These are phyloP conservation scores for Rhizopogon vulgaris DNA, from an alignment of 768 basidiomycete species.

Conservation along the genomic window DNA sequence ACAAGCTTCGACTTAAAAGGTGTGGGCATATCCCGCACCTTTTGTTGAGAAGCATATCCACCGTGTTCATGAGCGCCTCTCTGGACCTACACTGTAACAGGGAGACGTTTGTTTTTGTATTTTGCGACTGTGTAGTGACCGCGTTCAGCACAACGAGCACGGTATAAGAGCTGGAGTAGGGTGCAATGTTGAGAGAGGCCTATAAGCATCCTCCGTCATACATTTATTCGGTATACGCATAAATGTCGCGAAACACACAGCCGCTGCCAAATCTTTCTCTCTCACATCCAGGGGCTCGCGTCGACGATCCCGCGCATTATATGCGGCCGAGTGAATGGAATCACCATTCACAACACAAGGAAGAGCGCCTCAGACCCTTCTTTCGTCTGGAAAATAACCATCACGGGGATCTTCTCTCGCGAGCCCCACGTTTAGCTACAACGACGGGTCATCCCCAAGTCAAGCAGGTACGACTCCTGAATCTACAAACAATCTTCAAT, in stretches of 20 bases:
- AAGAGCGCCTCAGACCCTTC: too few relatives aligned
- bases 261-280: background rate
- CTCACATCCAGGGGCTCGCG: background rate
- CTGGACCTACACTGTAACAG: constrained; percentile 1
- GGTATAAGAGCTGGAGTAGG: background rate
- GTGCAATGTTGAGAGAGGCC: too few relatives aligned
- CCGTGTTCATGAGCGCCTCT: background rate
- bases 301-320: background rate
- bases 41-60: background rate
- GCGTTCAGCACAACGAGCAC: background rate
- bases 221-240: background rate
- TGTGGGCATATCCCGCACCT: background rate
- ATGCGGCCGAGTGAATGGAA: background rate
- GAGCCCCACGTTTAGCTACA: background rate
- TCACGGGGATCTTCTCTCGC: background rate
- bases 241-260: background rate
- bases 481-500: background rate
- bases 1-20: background rate
- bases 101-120: background rate
- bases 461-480: background rate
- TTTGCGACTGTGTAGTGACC: background rate
- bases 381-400: too few relatives aligned
- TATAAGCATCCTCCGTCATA: background rate
- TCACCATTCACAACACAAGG: background rate
- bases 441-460: background rate